These are phyloP conservation scores for Russula virescens DNA, from an alignment of 768 basidiomycete genomes.

Conservation along the genomic window DNA sequence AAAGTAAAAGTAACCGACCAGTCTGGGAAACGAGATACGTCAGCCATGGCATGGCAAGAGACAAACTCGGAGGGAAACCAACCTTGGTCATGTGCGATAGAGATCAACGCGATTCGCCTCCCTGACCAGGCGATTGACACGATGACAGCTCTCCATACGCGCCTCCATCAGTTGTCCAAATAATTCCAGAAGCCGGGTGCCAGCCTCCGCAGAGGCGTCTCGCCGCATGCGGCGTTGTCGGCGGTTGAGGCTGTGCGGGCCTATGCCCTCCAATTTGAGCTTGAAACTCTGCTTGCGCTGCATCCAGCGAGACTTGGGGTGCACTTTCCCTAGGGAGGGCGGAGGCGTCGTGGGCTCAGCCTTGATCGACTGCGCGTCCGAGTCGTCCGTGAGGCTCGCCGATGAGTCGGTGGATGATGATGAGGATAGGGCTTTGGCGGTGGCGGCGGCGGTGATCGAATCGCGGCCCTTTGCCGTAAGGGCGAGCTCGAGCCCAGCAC, in stretches of 20 bases:
- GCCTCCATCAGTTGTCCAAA: slow-evolving; percentile 69
- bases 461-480: slow-evolving; percentile 29
- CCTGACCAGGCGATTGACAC: slow-evolving; percentile 53
- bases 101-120: slow-evolving; percentile 37
- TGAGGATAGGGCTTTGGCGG: slow-evolving; percentile 12
- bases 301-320: slow-evolving; percentile 41
- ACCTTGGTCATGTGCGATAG: slow-evolving; percentile 22
- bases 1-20: not conserved
- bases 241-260: slow-evolving; percentile 30
- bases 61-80: too few relatives aligned
- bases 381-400: slow-evolving; percentile 21
- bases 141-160: slow-evolving; percentile 70
- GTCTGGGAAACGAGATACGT: slow-evolving; percentile 3
- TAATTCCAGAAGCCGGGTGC: slow-evolving; percentile 54
- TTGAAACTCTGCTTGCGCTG: slow-evolving; percentile 57
- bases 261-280: slow-evolving; percentile 43
- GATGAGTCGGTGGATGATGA: slow-evolving; percentile 22
- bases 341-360: slow-evolving; percentile 30
- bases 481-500: slow-evolving; percentile 52
- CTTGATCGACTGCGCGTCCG: slow-evolving; percentile 28
- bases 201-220: slow-evolving; percentile 31
- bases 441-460: slow-evolving; percentile 18
- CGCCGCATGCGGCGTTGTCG: slow-evolving; percentile 29
- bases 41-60: too few relatives aligned
- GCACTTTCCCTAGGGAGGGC: slow-evolving; percentile 26